Percentiles rank a stretch among this genome's conserved stretches.
Evolutionary conservation across 2,329 filamentous ascomycete genomes (phyloP).

Genomic region (Colletotrichum costaricense): DNA sequence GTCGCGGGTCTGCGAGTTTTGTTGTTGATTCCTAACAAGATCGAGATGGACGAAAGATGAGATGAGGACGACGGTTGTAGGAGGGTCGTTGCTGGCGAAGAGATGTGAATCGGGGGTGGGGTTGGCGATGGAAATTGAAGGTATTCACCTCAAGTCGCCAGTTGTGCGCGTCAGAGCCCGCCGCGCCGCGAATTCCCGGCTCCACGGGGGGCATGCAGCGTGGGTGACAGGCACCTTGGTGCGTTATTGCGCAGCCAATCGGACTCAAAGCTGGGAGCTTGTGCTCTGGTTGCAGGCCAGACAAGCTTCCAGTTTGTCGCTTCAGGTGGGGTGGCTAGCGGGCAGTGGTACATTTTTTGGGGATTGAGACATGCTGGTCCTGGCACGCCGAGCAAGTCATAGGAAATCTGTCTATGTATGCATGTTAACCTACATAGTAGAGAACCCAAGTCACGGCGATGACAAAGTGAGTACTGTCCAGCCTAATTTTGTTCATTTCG

Average conservation of each 20-base stretch:
- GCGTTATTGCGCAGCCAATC: slow-evolving; percentile 26
- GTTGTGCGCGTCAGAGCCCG: slow-evolving; percentile 35
- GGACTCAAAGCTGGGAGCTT: slow-evolving; percentile 15
- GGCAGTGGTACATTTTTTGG: not conserved
- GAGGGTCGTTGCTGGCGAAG: not conserved
- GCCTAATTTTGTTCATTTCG: not conserved
- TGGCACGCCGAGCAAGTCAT: too few relatives aligned
- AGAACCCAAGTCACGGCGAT: not conserved
- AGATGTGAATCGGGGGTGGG: not conserved
- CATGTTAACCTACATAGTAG: not conserved
- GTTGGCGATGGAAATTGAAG: slow-evolving; percentile 18
- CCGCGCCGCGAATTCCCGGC: slow-evolving; percentile 29
- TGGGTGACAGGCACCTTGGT: slow-evolving; percentile 18
- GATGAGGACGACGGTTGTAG: not conserved
- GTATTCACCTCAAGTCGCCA: slow-evolving; percentile 13
- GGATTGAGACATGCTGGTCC: not conserved
- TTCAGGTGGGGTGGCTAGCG: not conserved
- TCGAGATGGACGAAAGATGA: not conserved
- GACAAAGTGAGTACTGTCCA: not conserved
- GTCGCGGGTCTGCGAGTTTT: slow-evolving; percentile 9
- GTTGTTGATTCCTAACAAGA: not conserved
- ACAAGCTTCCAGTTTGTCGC: slow-evolving; percentile 4
- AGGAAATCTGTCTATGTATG: not conserved
- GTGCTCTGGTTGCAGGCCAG: slow-evolving; percentile 34
- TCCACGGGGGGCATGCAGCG: not conserved